These are phyloP conservation scores for Scleromitrula shiraiana DNA, from an alignment of 2,329 filamentous ascomycete genomes.

Conservation along the genomic window DNA sequence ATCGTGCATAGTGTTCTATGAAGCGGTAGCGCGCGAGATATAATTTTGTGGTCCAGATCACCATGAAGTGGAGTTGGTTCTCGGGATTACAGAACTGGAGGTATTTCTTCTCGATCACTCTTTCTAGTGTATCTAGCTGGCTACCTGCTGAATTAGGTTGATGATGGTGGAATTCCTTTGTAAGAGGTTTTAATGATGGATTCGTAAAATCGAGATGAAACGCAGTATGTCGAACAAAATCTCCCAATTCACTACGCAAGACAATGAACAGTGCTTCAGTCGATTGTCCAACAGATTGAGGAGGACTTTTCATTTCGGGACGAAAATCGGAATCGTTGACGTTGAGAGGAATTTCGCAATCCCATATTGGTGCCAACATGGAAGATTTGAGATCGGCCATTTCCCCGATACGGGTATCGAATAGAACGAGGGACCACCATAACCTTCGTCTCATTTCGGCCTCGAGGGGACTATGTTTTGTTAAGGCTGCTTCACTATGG, in stretches of 20 bases:
- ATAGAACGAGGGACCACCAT: constrained; percentile 65
- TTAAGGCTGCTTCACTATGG: constrained; percentile 51
- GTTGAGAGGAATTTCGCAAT: constrained; percentile 51
- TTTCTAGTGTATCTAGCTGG: constrained; percentile 30
- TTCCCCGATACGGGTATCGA: constrained; percentile 62
- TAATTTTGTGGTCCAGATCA: constrained; percentile 22
- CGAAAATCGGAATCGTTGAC: constrained; percentile 55
- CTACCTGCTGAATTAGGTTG: constrained; percentile 6
- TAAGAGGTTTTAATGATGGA: constrained; percentile 18
- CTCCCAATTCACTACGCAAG: constrained; percentile 48
- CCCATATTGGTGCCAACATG: constrained; percentile 37
- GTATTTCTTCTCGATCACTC: constrained; percentile 34
- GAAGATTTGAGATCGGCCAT: constrained; percentile 44
- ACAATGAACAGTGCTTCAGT: constrained; percentile 55
- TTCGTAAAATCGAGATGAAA: constrained; percentile 21
- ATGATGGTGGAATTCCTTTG: constrained; percentile 11
- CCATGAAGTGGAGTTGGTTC: constrained; percentile 32
- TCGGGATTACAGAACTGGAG: constrained; percentile 36
- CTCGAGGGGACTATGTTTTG: constrained; percentile 45
- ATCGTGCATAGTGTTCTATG: constrained; percentile 23
- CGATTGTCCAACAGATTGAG: constrained; percentile 40
- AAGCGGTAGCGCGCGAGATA: constrained; percentile 25
- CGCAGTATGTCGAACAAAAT: constrained; percentile 27
- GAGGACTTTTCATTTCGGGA: constrained; percentile 46
- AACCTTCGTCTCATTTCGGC: constrained; percentile 62